These are phyloP conservation scores for Lagerstroemia speciosa DNA, from an alignment of 345 rosid genomes.

Conservation along the genomic window DNA sequence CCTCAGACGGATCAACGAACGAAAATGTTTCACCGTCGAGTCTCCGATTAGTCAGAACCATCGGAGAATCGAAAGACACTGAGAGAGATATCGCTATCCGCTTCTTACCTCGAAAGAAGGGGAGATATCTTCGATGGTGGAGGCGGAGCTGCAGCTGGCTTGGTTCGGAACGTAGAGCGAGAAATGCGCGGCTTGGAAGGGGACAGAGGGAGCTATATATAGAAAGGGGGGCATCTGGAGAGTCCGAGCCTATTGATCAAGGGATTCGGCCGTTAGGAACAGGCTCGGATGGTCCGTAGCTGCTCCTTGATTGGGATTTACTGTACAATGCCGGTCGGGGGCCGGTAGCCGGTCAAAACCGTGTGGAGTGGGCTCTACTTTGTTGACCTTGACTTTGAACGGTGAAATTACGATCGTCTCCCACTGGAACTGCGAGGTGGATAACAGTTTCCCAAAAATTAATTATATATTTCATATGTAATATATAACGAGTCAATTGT, in stretches of 20 bases:
- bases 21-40: background rate
- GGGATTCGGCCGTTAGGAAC: background rate
- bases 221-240: conserved; percentile 7
- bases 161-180: background rate
- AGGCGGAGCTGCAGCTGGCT: background rate
- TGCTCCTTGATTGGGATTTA: conserved; percentile 5
- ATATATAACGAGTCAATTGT: too few species aligned
- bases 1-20: background rate
- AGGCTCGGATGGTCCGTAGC: conserved; percentile 16
- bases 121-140: conserved; percentile 8
- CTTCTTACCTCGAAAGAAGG: conserved; percentile 8
- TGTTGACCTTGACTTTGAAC: conserved; percentile 11
- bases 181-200: background rate
- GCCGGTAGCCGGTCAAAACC: conserved; percentile 15
- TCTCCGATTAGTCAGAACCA: background rate
- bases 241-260: conserved; percentile 11
- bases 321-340: conserved; percentile 10
- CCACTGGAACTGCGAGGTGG: too few species aligned
- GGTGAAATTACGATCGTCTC: too few species aligned
- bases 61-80: background rate
- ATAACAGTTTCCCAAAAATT: too few species aligned
- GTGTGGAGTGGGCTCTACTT: background rate
- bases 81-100: background rate
- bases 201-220: background rate
- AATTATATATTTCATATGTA: too few species aligned